Base-by-base conservation (phyloP, 2,329 filamentous ascomycete species). In the Scleromitrula shiraiana region DNA sequence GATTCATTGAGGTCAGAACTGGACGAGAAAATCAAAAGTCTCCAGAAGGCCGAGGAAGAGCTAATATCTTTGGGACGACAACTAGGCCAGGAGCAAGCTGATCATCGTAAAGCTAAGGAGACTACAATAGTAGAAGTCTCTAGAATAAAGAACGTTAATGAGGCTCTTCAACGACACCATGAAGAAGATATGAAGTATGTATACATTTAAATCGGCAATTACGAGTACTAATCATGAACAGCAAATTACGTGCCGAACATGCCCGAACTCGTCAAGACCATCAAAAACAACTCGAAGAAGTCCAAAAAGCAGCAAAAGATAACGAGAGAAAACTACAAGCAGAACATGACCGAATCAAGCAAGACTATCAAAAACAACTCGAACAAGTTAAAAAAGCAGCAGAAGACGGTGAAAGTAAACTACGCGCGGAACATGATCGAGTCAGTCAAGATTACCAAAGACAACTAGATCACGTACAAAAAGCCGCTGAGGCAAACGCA, bases 1-100 rank as follows among this genome's bases (percentile, higher is more conserved):
- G 93, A 98, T 64, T 83, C 85, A 1, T 71, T 98, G 26, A 81
- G 88, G 41, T 74, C 75, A 4, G 84, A 96, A 62, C 66, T 95
- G 1, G 82, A 85, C 51, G 83, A 91, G 51, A 88, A 83, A 53
- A 81, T 80, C 19, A 67, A 66, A 26, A 64, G 68, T 1, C 59
- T 82, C 22, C 68, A 75, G 51, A 70, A 74, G 32, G 64, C 67
- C 2, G 69, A 75, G 40, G 65, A 68, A 9, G 68, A 72, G 32
- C 59, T 72, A 5, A 64, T 71, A 7, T 68, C 71, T 4, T 64
- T 80, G 9, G 68, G 74, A 45, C 69, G 69, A n/a, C 71, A 75
- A 47, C 65, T 87, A 15, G 80, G 83, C 15, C 84, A 89, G 58
- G 85, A 89, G 60, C 80, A 85, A 59, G 78, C 81, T 6, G 83